These are phyloP conservation scores for Fusarium sp. DNA, from an alignment of 2,329 filamentous ascomycete species.

Conservation along the genomic window DNA sequence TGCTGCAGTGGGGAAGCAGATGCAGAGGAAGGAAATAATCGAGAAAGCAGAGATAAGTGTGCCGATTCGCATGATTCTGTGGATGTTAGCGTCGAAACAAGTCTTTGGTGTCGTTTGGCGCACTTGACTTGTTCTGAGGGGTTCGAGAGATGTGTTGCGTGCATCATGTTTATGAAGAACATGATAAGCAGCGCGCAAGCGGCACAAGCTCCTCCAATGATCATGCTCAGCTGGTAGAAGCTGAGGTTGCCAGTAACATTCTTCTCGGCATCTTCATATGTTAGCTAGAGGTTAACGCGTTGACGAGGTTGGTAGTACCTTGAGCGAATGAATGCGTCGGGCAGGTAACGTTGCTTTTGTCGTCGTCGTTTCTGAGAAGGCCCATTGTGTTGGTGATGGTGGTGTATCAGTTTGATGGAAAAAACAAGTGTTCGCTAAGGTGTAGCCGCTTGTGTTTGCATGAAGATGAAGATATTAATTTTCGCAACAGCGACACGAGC, in stretches of 20 bases:
- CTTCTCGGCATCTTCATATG: conserved; percentile 19
- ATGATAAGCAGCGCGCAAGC: conserved; percentile 32
- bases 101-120: rapidly evolving
- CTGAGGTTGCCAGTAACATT: conserved; percentile 14
- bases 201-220: conserved; percentile 36
- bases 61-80: conserved; percentile 37
- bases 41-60: conserved; percentile 33
- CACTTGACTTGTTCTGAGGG: conserved; percentile 43
- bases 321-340: conserved; percentile 19
- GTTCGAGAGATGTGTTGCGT: conserved; percentile 38
- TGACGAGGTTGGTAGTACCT: background rate
- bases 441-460: background rate
- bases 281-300: background rate
- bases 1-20: conserved; percentile 15
- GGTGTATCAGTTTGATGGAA: background rate
- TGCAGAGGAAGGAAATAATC: conserved; percentile 33
- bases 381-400: background rate
- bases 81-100: background rate
- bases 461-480: background rate
- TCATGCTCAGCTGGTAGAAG: conserved; percentile 36
- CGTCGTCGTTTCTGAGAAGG: background rate
- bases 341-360: conserved; percentile 4
- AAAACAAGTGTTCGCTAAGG: background rate
- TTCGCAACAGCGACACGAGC: background rate
- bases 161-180: conserved; percentile 26